Evolutionary conservation across 768 basidiomycete genomes (phyloP), one percentile per base, ranked within the genome.

Genomic region (Russula earlei): DNA sequence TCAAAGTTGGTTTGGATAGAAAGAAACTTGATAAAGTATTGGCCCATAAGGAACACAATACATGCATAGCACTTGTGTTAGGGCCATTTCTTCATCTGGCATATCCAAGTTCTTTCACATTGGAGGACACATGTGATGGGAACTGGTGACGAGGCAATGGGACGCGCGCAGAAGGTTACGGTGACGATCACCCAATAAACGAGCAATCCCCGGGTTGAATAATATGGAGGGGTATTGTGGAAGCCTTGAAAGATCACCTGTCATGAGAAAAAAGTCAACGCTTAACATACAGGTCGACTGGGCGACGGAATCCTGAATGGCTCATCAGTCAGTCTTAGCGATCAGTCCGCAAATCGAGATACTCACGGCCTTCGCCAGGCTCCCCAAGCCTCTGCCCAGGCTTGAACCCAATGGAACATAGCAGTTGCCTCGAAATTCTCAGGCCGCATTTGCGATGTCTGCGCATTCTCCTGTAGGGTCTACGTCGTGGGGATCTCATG

Each of bases 311-410:
- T 24, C 62, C 62, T 63, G 22, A 20, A 49, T 37, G 37, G 25
- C 38, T 4, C 29, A 31, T 33, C 22, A 11, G 40, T 58, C 47
- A 55, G 19, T 9, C n/a, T 1, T 10, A 11, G n/a, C 6, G 24
- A 38, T 36, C 25, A 31, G 15, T 29, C 29, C 15, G 25, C 46
- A 24, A 15, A 49, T 11, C 11, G 6, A 49, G 25, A 31, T 22
- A 63, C 77, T 42, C 59, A 85, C 86, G 84, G 65, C 82, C 85
- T 69, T 86, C 81, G 2, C 84, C 85, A 8, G 75, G 68, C 6
- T 69, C 69, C 3, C 85, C 84, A 34, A 82, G 65, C 61, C 74
- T 74, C 56, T 71, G 65, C 4, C 71, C 72, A 5, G 70, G 68
- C 1, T 66, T 69, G 60, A 94, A 91, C 10, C 90, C 91, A 11